A percentile compares a stretch with the other conserved stretches of the same genome.
These are phyloP conservation scores for Solanum ossicruentum DNA, from an alignment of 257 asterid species.

Conservation along the genomic window DNA sequence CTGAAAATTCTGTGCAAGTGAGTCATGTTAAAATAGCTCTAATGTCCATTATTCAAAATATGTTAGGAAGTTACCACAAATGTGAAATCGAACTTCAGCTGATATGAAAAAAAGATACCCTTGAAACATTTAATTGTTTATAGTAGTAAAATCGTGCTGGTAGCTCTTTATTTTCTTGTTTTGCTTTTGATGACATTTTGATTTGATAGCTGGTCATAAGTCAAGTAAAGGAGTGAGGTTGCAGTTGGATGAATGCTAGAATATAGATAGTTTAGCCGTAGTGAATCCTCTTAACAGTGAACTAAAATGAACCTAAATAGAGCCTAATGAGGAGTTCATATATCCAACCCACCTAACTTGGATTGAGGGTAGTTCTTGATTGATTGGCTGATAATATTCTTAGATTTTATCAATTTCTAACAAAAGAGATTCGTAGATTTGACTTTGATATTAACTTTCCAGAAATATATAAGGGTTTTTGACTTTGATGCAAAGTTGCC, in stretches of 20 bases:
- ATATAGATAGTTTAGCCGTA: background rate
- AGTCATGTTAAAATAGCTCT: background rate
- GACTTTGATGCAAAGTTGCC: conserved; percentile 4
- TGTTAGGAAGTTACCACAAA: background rate
- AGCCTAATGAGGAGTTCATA: background rate
- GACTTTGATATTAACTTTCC: background rate
- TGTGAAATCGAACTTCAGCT: background rate
- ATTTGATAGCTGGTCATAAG: background rate
- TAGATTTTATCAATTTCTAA: background rate
- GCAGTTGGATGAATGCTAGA: background rate
- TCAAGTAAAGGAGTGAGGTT: background rate
- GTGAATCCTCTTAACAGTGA: background rate
- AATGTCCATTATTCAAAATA: background rate
- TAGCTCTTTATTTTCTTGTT: background rate
- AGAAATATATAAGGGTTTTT: background rate
- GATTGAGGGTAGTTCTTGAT: background rate
- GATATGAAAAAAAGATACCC: background rate
- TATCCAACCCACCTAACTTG: background rate
- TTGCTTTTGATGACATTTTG: background rate
- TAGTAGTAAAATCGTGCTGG: background rate
- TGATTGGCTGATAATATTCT: background rate
- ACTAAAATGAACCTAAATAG: background rate
- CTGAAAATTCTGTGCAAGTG: background rate
- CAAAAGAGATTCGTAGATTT: background rate
- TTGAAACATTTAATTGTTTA: background rate